Conservation (phyloP, 2,329 filamentous ascomycete genomes). For the Corniculantispora saksenae region DNA sequence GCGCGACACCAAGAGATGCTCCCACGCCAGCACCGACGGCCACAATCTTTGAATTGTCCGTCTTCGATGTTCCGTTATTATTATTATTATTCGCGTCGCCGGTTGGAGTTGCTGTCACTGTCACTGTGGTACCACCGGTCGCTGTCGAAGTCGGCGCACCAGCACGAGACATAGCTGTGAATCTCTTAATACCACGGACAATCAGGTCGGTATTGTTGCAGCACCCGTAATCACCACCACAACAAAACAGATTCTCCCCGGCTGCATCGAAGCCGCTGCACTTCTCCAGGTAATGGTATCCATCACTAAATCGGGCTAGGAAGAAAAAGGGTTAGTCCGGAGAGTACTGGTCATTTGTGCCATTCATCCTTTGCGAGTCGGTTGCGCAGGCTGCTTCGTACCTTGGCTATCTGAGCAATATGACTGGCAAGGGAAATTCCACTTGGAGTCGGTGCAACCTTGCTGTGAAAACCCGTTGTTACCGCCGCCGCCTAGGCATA, state of each 20-base stretch:
- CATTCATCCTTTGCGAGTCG: not conserved
- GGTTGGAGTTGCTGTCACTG: not conserved
- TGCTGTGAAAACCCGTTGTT: conserved; percentile 11
- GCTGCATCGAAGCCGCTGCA: conserved; percentile 12
- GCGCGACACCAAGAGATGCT: not conserved
- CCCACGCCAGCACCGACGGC: not conserved
- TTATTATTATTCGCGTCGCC: not conserved
- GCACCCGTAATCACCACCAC: conserved; percentile 11
- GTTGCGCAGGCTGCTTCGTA: not conserved
- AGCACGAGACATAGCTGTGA: conserved; percentile 7
- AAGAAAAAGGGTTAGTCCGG: too few species aligned
- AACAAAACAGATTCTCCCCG: conserved; percentile 7
- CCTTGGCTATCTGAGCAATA: conserved; percentile 10
- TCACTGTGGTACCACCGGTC: not conserved
- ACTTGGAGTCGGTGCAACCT: not conserved
- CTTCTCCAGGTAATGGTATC: conserved; percentile 4
- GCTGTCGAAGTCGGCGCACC: not conserved
- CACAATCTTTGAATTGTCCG: conserved; percentile 6
- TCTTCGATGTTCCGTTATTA: not conserved
- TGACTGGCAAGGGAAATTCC: conserved; percentile 11
- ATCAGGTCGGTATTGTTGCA: conserved; percentile 3
- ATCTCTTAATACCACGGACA: not conserved
- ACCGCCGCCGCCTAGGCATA: conserved; percentile 9
- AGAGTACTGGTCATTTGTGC: too few species aligned
- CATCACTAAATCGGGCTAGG: not conserved